A percentile compares a stretch with the other conserved stretches of the same genome.
These are phyloP conservation scores for Pseudogymnoascus sp. DNA, from an alignment of 2,329 filamentous ascomycete species.

Conservation along the genomic window DNA sequence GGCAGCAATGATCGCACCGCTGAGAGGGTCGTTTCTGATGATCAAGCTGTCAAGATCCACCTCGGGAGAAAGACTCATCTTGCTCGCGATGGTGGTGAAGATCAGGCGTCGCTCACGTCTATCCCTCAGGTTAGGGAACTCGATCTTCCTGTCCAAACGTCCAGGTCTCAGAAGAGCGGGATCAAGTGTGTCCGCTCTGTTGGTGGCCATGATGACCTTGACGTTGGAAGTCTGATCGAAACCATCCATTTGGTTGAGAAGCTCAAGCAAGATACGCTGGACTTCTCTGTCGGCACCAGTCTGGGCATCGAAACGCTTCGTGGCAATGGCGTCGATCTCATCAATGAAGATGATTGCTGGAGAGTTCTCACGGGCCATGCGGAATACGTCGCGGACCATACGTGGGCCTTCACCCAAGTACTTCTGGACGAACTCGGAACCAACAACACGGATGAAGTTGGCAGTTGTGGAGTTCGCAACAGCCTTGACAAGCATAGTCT, in stretches of 20 bases:
- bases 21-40: conserved; percentile 90
- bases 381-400: conserved; percentile 98
- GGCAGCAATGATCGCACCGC: conserved; percentile 90
- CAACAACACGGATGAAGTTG: conserved; percentile 96
- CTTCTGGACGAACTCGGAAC: conserved; percentile 98
- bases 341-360: conserved; percentile 99
- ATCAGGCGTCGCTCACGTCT: conserved; percentile 92
- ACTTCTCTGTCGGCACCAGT: conserved; percentile 97
- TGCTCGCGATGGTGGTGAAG: conserved; percentile 91
- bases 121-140: conserved; percentile 93
- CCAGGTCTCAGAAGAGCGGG: conserved; percentile 90
- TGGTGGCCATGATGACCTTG: conserved; percentile 99
- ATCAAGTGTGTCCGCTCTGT: conserved; percentile 94
- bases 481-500: conserved; percentile 97
- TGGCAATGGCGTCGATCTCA: conserved; percentile 97
- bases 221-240: conserved; percentile 99
- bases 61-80: conserved; percentile 96
- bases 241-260: conserved; percentile 99
- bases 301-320: conserved; percentile 98
- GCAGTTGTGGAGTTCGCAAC: conserved; percentile 97
- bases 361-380: conserved; percentile 97
- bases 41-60: conserved; percentile 95
- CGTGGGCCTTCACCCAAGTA: conserved; percentile 95
- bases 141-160: conserved; percentile 95
- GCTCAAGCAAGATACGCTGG: conserved; percentile 92